These are phyloP conservation scores for Nicotiana obtusifolia DNA, from an alignment of 257 asterid genomes.

Conservation along the genomic window DNA sequence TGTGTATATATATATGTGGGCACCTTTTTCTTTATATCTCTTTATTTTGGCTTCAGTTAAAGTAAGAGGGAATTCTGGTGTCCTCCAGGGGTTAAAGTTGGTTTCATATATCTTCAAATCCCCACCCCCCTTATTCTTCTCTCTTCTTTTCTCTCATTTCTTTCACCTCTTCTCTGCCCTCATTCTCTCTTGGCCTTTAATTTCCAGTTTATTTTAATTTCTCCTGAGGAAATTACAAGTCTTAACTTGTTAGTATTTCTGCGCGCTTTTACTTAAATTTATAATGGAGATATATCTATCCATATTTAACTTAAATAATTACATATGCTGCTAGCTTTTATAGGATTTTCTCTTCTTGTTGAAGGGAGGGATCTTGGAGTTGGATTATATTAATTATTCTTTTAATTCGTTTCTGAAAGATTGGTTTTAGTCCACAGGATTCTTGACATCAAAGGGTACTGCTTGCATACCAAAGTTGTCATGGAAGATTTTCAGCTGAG, in stretches of 20 bases:
- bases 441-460: background rate
- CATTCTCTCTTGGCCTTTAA: background rate
- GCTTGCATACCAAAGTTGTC: background rate
- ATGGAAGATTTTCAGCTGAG: background rate
- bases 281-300: background rate
- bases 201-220: background rate
- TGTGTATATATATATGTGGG: background rate
- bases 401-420: background rate
- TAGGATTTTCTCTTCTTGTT: background rate
- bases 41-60: constrained; percentile 47
- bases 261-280: background rate
- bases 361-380: background rate
- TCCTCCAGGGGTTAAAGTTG: constrained; percentile 45
- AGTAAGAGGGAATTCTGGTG: constrained; percentile 52
- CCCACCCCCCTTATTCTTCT: constrained; percentile 4
- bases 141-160: constrained; percentile 9
- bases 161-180: background rate
- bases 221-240: background rate
- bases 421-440: constrained; percentile 1
- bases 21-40: constrained; percentile 71
- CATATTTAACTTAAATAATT: background rate
- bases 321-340: background rate
- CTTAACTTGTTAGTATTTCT: background rate
- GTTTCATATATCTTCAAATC: constrained; percentile 31
- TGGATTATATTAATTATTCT: background rate